Base-by-base conservation (phyloP, 352 stramenopile genomes). In the Hyphochytrium catenoides region DNA sequence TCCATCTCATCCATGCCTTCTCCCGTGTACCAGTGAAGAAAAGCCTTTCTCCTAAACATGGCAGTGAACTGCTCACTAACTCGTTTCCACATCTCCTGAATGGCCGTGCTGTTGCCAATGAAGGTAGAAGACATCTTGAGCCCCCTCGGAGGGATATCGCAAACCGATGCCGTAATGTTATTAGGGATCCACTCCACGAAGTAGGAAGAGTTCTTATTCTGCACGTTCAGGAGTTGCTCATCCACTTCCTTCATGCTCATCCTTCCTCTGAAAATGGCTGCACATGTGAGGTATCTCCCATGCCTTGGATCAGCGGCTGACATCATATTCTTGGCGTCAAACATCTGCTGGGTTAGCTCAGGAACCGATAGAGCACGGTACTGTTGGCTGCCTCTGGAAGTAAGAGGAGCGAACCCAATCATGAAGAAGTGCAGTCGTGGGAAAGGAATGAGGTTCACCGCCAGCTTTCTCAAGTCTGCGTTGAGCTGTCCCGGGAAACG, bases 1-100 rank as follows among this genome's bases (percentile, higher is more conserved):
- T 99, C 92, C 92, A 99, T 99, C 64, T 99, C 91, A 51, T 99
- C 92, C 92, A 99, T 99, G 57, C 92, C 92, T 66, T 99, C 92
- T 31, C 92, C 91, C 30, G 92, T 99, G 75, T 98, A 99, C 92
- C 92, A 99, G 62, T 99, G 92, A 57, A 99, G 81, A 75, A 98
- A 99, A 52, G 92, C 92, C 78, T 98, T 98, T 60, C 91, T 81
- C 72, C 91, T 85, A 86, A 98, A 99, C 92, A 99, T 99, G 41
- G 92, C 87, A 44, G 88, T 96, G 59, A 99, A 99, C 70, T 98
- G 88, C 58, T 98, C 90, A 17, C 79, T 92, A 23, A 99, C 89
- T 57, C 91, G 90, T 73, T 97, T 97, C 79, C 95, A 99, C 57
- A 96, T 93, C 64, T 99, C 91, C 66, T 98, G 90, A 51, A 98